Evolutionary conservation across 768 basidiomycete genomes (phyloP).

Genomic region (Lactarius tabidus): DNA sequence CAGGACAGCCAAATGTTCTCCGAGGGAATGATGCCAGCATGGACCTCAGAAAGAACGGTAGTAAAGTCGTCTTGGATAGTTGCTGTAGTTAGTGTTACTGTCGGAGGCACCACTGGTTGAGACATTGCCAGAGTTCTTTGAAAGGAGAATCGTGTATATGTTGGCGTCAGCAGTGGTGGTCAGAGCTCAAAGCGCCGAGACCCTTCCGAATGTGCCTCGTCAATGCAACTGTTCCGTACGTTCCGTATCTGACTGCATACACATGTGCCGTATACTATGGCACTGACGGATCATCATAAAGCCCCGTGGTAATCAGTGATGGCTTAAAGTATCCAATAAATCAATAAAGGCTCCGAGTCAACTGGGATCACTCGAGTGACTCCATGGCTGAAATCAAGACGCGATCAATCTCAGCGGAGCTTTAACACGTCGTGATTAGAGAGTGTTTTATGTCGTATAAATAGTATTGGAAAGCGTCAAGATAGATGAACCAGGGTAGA

Average conservation of each 20-base stretch:
- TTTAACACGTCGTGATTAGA: not conserved
- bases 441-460: not conserved
- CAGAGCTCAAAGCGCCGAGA: not conserved
- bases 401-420: not conserved
- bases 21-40: conserved; percentile 21
- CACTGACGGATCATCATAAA: not conserved
- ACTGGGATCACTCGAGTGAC: not conserved
- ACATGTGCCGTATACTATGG: not conserved
- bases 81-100: conserved; percentile 17
- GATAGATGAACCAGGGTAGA: not conserved
- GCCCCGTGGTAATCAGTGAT: not conserved
- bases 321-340: no score
- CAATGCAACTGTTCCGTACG: not conserved
- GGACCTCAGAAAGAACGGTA: conserved; percentile 23
- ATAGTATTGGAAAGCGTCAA: not conserved
- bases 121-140: not conserved
- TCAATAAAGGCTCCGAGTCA: no score
- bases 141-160: not conserved
- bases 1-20: conserved; percentile 26
- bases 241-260: not conserved
- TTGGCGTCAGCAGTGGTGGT: not conserved
- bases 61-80: conserved; percentile 25
- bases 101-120: conserved; percentile 5
- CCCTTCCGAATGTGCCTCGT: no score
- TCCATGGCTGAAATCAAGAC: not conserved